phyloP scores from a whole-genome alignment of 2,329 filamentous ascomycete genomes.

The Elsinoe perseae region DNA sequence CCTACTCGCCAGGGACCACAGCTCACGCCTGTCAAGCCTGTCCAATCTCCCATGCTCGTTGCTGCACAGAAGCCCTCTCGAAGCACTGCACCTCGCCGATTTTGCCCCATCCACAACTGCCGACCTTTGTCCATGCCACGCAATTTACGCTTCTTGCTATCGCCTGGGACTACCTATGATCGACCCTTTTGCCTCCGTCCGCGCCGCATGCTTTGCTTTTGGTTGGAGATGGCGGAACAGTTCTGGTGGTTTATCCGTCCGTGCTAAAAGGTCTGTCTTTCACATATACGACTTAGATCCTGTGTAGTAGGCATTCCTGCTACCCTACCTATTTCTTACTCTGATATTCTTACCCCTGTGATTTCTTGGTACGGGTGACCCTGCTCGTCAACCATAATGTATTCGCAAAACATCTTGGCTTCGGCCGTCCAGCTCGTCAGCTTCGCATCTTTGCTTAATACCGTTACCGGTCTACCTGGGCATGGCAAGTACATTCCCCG shows the following conservation, averaged over 20 bases:
- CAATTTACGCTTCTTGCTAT: background rate
- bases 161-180: background rate
- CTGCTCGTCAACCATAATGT: constrained; percentile 8
- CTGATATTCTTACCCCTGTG: background rate
- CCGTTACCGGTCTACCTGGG: constrained; percentile 8
- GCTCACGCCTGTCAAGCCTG: background rate
- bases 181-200: background rate
- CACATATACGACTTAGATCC: background rate
- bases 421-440: constrained; percentile 14
- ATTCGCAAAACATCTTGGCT: constrained; percentile 13
- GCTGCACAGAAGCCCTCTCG: background rate
- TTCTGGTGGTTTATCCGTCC: background rate
- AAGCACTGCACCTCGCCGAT: constrained; percentile 5
- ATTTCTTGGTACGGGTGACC: constrained; percentile 1
- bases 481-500: constrained; percentile 7
- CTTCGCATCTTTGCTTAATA: constrained; percentile 12
- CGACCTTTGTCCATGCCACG: background rate
- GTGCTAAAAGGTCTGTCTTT: background rate
- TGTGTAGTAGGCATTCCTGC: background rate
- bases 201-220: background rate
- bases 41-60: background rate
- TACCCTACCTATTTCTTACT: background rate
- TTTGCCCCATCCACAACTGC: constrained; percentile 8
- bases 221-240: background rate
- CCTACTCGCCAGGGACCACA: background rate